These are phyloP conservation scores for Thinopyrum elongatum DNA, from an alignment of 176 grass and related monocot species.

Conservation along the genomic window DNA sequence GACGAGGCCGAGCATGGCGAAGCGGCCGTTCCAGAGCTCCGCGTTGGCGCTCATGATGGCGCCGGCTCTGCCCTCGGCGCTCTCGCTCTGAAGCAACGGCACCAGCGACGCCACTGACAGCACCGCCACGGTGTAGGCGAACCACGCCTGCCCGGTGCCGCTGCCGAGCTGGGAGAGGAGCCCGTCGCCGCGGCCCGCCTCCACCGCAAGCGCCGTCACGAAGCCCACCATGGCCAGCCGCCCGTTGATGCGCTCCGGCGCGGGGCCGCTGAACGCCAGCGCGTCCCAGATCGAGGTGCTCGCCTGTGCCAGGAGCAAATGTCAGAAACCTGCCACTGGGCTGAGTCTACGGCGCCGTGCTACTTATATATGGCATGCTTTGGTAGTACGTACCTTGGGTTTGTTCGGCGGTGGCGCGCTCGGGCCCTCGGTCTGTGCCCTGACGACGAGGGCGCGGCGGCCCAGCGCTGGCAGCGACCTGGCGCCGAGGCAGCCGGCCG, in stretches of 20 bases:
- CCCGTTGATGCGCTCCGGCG: slow-evolving; percentile 67
- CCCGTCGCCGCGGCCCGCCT: slow-evolving; percentile 39
- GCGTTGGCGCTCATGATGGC: slow-evolving; percentile 57
- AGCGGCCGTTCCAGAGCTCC: slow-evolving; percentile 79
- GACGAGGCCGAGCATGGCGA: slow-evolving; percentile 82
- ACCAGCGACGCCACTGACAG: slow-evolving; percentile 57
- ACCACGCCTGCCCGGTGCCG: slow-evolving; percentile 46
- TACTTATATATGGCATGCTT: too few species aligned
- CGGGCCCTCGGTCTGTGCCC: too few species aligned
- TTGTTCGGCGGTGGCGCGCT: too few species aligned
- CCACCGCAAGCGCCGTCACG: slow-evolving; percentile 53
- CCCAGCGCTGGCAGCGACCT: too few species aligned
- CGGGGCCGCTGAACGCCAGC: slow-evolving; percentile 63
- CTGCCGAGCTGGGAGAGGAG: slow-evolving; percentile 37
- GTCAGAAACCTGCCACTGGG: not conserved
- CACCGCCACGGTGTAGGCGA: slow-evolving; percentile 33
- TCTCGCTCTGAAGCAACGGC: slow-evolving; percentile 55
- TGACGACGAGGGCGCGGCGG: too few species aligned
- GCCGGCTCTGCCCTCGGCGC: slow-evolving; percentile 19
- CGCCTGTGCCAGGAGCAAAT: not conserved
- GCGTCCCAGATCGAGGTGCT: slow-evolving; percentile 36
- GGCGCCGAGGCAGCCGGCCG: too few species aligned
- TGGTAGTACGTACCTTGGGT: too few species aligned
- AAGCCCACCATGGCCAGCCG: slow-evolving; percentile 67
- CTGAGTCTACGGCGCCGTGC: too few species aligned